Evolutionary conservation across 805 yeast genomes (phyloP).

Genomic region (Sugiyamaella marilandica): DNA sequence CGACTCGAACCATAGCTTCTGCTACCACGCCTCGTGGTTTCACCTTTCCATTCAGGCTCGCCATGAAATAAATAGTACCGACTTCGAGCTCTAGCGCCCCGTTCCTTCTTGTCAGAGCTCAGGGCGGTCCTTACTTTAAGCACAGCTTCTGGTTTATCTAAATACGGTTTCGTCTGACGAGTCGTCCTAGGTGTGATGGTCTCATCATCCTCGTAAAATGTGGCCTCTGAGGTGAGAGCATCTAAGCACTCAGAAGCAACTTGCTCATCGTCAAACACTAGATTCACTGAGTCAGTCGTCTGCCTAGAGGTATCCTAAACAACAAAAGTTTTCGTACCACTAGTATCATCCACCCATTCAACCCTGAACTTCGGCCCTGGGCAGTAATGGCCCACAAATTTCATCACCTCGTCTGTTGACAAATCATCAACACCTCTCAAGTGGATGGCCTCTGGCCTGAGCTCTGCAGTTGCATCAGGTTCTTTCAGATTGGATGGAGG

Average conservation of each 20-base stretch:
- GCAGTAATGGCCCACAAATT: constrained; percentile 46
- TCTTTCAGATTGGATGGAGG: constrained; percentile 5
- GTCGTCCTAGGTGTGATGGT: constrained; percentile 20
- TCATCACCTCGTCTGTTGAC: constrained; percentile 55
- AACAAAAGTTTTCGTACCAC: constrained; percentile 25
- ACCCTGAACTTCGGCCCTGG: constrained; percentile 37
- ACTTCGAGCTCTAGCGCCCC: constrained; percentile 53
- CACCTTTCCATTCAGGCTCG: constrained; percentile 42
- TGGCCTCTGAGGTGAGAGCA: constrained; percentile 33
- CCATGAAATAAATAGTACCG: constrained; percentile 66
- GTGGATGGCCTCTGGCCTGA: constrained; percentile 37
- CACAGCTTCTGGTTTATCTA: constrained; percentile 32
- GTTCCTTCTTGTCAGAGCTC: constrained; percentile 51
- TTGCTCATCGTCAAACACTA: constrained; percentile 45
- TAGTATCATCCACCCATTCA: constrained; percentile 65
- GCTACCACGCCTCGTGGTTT: constrained; percentile 18
- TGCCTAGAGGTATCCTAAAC: neutral
- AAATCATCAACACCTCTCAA: constrained; percentile 61
- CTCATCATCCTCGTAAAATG: constrained; percentile 20
- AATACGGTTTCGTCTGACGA: constrained; percentile 34
- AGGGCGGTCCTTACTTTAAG: constrained; percentile 48
- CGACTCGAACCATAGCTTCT: constrained; percentile 15
- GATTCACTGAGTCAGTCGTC: constrained; percentile 33
- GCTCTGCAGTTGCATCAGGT: constrained; percentile 1
- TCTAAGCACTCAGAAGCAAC: constrained; percentile 39